A percentile compares a stretch with the other conserved stretches of the same genome.
Conservation (phyloP, 352 stramenopile species). For the Pythium sp. region DNA sequence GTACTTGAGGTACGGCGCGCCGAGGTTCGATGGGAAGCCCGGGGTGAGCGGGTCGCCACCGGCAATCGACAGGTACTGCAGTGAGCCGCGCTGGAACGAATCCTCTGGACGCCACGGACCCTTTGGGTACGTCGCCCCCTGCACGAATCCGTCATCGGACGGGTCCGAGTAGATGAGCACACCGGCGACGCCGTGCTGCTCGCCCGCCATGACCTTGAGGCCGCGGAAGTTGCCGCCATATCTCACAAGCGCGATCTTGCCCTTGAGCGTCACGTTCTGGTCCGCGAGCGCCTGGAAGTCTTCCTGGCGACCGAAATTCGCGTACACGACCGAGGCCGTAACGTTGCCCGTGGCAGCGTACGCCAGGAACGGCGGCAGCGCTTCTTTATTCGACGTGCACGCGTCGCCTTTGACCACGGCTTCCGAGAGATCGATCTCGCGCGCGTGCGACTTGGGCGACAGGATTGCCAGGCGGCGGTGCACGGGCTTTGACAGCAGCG, state of each 20-base stretch:
- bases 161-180: slow-evolving; percentile 91
- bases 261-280: slow-evolving; percentile 65
- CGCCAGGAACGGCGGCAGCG: slow-evolving; percentile 73
- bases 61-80: slow-evolving; percentile 75
- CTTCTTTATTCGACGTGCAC: slow-evolving; percentile 54
- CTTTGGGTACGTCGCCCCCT: slow-evolving; percentile 69
- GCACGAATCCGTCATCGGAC: slow-evolving; percentile 70
- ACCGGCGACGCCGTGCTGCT: slow-evolving; percentile 67
- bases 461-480: slow-evolving; percentile 46
- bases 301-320: slow-evolving; percentile 74
- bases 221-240: slow-evolving; percentile 81
- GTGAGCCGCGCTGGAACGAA: slow-evolving; percentile 84
- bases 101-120: slow-evolving; percentile 74
- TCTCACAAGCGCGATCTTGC: slow-evolving; percentile 81
- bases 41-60: slow-evolving; percentile 72
- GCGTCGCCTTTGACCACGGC: slow-evolving; percentile 56
- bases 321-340: slow-evolving; percentile 74
- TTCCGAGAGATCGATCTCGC: slow-evolving; percentile 58
- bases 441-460: slow-evolving; percentile 23
- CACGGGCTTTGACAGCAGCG: slow-evolving; percentile 64
- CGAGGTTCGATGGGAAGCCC: slow-evolving; percentile 44
- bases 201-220: slow-evolving; percentile 82
- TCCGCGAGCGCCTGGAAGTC: slow-evolving; percentile 80
- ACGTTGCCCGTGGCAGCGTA: slow-evolving; percentile 81
- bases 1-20: slow-evolving; percentile 33